Base-by-base conservation (phyloP, 164 flowering plant genomes). In the Aristolochia californica region DNA sequence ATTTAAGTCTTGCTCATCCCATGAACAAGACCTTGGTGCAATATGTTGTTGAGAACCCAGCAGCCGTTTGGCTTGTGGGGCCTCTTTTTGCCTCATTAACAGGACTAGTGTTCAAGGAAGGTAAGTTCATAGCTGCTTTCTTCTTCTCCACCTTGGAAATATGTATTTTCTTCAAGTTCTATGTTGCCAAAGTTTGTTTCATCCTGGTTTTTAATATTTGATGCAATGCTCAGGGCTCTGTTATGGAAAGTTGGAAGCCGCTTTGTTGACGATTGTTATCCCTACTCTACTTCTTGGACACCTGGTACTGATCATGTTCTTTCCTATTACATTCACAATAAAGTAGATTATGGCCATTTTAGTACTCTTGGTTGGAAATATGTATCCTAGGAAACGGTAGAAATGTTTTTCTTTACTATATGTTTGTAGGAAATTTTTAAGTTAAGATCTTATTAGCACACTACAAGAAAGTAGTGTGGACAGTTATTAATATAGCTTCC, bases 101-200 rank as follows among this genome's bases (percentile, higher is more conserved):
- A 0, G 98, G 98, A 27, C 93, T 91, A 13, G 98, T 91, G 48
- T 88, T 91, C 76, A 91, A 91, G 69, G 98, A 91, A 87, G 98
- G 98, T 88, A 75, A 64, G 23, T 43, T n/a, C 20, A 14, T 40
- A 30, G n/a, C 1, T 17, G 2, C 28, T 54, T 4, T 28, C 10
- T 34, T 34, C 9, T 34, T 7, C 40, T 34, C 40, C 40, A 34
- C 40, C 40, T 34, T 9, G 7, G 40, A 34, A 5, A 34, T 1
- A 12, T 34, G 10, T 34, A 34, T 5, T 34, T 34, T 34, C 40
- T 8, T 34, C 10, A 12, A 34, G 40, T 34, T 2, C 10, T 3
- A 34, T 8, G 10, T 3, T 34, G 2, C 23, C 28, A 0, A 22
- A 50, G 26, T 49, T 21, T 21, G 14, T 20, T 21, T 12, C 15